Evolutionary conservation across 805 yeast species (phyloP), one percentile per base, ranked within the genome.

Genomic region (Starmerella tilneyi): DNA sequence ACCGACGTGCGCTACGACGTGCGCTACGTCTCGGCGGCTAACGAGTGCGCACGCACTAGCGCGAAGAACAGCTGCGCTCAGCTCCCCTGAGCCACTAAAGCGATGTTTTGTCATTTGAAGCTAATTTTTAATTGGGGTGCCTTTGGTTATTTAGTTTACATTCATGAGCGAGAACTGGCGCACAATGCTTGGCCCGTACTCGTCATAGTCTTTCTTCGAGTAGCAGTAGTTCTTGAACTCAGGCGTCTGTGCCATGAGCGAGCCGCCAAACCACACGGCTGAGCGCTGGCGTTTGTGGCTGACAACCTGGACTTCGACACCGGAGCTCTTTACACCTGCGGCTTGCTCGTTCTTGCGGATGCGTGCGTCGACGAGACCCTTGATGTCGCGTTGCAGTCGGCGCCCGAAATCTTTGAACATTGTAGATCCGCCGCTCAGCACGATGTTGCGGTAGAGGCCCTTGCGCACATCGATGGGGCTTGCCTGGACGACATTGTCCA

Each of bases 191-290:
- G 99, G 98, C 27, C 99, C 99, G 60, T 81, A 81, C 68, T 92
- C 99, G 61, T 92, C 98, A 65, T 92, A 92, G 61, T 92, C 98
- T 60, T 81, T 80, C 70, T 92, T 92, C 20, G 98, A 89, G 69
- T 92, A 92, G 64, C 97, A 92, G 66, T 88, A 88, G 64, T 94
- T 78, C 66, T 82, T 84, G 69, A 92, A 92, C 67, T 92, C 98
- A 19, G 94, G 79, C 9, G 99, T 92, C 69, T 89, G 97, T 1
- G 99, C 97, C 61, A 92, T 73, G 56, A 92, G 70, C 17, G 94
- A 83, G 55, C 99, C 99, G 57, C 99, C 99, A 63, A 89, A 92
- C 99, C 99, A 92, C 48, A 92, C 99, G 3, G 99, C 99, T 60
- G 92, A 85, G 64, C 96, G 77, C 70, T 92, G 99, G 67, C 92